Base-by-base conservation (phyloP, 495 filamentous ascomycete genomes). In the Cercophora sp. region DNA sequence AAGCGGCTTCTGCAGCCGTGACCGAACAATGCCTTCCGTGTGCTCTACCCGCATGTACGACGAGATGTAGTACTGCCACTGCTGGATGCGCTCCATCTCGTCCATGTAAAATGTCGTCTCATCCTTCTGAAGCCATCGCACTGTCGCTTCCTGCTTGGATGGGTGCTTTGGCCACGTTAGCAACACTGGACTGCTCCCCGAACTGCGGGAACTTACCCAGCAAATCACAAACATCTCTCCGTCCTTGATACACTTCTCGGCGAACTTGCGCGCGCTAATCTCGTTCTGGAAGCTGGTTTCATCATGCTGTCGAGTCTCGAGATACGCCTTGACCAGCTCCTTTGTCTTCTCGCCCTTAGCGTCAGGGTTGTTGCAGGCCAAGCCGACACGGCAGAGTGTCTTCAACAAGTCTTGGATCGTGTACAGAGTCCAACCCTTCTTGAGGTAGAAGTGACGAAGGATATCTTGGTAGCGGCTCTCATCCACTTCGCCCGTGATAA, bases 51-150 rank as follows among this genome's bases (percentile, higher is more conserved):
- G 87, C 41, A 86, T 85, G 69, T 86, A 99, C 8, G 91, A 88
- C 34, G 89, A 89, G 35, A 96, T 87, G 63, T 99, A 99, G 75
- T 92, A 91, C 43, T 87, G 86, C 92, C 92, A 97, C 48, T 72
- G 72, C 32, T 82, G 75, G 51, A 71, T 73, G 16, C 72, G 74
- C 58, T 78, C 72, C 70, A 83, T 77, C 55, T 83, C 79, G 51
- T 80, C 74, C 63, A 76, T 77, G 57, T 89, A 81, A 60, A 92
- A 86, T 0, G 89, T 94, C 4, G 84, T 80, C 56, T 96, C 90
- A 54, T 91, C 88, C 46, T 80, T 84, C 39, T 86, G 87, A 52
- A 94, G 74, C 59, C 91, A 83, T 42, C 84, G 84, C 1, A 91
- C 66, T 8, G 76, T 79, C 6, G 84, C 79, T 55, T 83, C 79